Conservation (phyloP, 148 eudicot genomes). For the Camellia granthamiana region DNA sequence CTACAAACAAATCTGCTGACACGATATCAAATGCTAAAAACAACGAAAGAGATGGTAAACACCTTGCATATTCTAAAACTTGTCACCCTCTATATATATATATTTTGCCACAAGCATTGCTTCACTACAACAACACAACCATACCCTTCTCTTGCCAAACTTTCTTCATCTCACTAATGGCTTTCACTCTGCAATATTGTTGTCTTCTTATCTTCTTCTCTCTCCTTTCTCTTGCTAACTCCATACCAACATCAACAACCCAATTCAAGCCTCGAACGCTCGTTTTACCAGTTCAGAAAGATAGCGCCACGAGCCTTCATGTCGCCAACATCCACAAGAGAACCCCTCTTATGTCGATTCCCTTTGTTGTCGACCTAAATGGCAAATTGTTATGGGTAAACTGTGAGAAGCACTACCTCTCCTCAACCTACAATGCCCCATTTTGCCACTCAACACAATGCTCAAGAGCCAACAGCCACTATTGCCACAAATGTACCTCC, state of each 20-base stretch:
- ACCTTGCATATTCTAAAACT: too few relatives aligned
- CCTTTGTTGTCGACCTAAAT: constrained; percentile 45
- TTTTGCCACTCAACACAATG: constrained; percentile 55
- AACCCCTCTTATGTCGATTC: constrained; percentile 38
- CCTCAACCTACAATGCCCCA: constrained; percentile 45
- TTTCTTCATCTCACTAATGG: constrained; percentile 12
- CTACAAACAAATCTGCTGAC: too few relatives aligned
- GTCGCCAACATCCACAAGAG: constrained; percentile 41
- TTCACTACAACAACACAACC: too few relatives aligned
- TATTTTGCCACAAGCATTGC: neutral
- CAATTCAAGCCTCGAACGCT: constrained; percentile 26
- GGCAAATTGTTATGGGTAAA: constrained; percentile 46
- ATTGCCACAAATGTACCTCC: constrained; percentile 37
- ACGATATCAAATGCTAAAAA: too few relatives aligned
- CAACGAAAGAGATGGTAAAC: too few relatives aligned
- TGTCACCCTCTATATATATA: too few relatives aligned
- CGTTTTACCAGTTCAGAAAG: constrained; percentile 41
- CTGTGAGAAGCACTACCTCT: constrained; percentile 49
- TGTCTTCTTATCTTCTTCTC: constrained; percentile 12
- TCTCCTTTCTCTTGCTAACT: neutral
- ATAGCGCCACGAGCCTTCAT: constrained; percentile 36
- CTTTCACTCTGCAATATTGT: neutral
- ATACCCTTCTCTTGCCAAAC: neutral
- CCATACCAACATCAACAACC: neutral
- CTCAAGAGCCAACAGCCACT: constrained; percentile 35